These are phyloP conservation scores for Ceratobasidium sp. DNA, from an alignment of 1,284 basidiomycete genomes.

Conservation along the genomic window DNA sequence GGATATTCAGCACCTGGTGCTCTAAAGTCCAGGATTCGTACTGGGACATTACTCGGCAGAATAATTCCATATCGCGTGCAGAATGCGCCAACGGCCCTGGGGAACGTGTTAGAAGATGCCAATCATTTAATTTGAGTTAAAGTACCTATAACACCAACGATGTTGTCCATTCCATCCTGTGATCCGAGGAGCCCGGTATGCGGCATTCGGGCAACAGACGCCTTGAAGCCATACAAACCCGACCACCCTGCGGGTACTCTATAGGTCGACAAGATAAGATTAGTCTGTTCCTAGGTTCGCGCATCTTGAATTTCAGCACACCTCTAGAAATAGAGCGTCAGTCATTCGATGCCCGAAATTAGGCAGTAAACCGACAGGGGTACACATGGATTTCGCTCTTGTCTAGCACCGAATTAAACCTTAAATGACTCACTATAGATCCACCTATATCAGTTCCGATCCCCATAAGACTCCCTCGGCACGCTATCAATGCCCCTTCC, in stretches of 20 bases:
- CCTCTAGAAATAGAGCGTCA: slow-evolving; percentile 16
- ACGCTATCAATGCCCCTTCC: slow-evolving; percentile 71
- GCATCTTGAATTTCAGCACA: slow-evolving; percentile 13
- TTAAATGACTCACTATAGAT: slow-evolving; percentile 45
- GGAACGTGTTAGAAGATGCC: slow-evolving; percentile 53
- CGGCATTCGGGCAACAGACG: slow-evolving; percentile 62
- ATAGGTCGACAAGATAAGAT: neutral
- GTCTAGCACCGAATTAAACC: neutral
- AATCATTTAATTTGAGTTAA: slow-evolving; percentile 50
- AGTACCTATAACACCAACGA: slow-evolving; percentile 42
- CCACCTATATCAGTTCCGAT: slow-evolving; percentile 67
- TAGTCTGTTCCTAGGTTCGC: slow-evolving; percentile 9
- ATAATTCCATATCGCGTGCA: slow-evolving; percentile 64
- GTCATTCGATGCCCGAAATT: slow-evolving; percentile 41
- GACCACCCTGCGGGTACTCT: slow-evolving; percentile 59
- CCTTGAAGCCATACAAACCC: slow-evolving; percentile 67
- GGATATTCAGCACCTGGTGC: slow-evolving; percentile 63
- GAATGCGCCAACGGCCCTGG: slow-evolving; percentile 66
- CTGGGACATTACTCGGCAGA: slow-evolving; percentile 63
- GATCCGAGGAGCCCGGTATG: slow-evolving; percentile 64
- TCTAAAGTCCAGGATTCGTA: slow-evolving; percentile 66
- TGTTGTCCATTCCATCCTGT: slow-evolving; percentile 65
- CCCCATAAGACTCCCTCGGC: slow-evolving; percentile 66
- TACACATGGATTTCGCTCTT: slow-evolving; percentile 8
- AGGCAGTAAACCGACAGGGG: slow-evolving; percentile 2